phyloP scores from a whole-genome alignment of 495 filamentous ascomycete genomes.

The Aspergillus indologenus region DNA sequence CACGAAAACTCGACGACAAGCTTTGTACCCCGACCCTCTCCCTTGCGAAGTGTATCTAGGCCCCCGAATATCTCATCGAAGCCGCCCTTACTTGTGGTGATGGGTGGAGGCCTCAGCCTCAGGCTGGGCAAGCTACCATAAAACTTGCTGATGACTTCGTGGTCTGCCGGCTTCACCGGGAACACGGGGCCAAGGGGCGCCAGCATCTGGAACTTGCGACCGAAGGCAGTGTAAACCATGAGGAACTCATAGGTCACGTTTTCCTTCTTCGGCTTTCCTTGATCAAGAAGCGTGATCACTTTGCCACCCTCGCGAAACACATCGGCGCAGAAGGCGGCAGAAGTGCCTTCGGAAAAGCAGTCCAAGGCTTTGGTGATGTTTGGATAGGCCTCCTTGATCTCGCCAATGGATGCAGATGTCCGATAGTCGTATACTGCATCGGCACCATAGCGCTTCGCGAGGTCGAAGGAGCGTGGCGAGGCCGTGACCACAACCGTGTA shows the following conservation, averaged over 20 bases:
- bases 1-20: slow-evolving; percentile 9
- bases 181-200: slow-evolving; percentile 24
- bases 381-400: no score
- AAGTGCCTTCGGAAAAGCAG: slow-evolving; percentile 24
- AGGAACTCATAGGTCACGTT: slow-evolving; percentile 17
- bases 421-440: no score
- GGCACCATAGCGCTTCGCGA: no score
- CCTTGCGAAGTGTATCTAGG: slow-evolving; percentile 18
- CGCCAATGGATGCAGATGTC: no score
- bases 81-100: slow-evolving; percentile 11
- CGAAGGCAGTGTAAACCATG: slow-evolving; percentile 21
- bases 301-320: slow-evolving; percentile 11
- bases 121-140: slow-evolving; percentile 12
- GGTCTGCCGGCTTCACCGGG: slow-evolving; percentile 12
- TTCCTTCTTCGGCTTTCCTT: slow-evolving; percentile 10
- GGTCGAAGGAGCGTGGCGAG: no score
- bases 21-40: slow-evolving; percentile 18
- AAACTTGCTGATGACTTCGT: slow-evolving; percentile 15
- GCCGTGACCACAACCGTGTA: no score
- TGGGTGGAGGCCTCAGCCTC: slow-evolving; percentile 14
- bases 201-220: slow-evolving; percentile 18
- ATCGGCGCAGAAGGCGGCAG: slow-evolving; percentile 21
- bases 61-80: slow-evolving; percentile 12
- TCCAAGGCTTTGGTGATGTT: slow-evolving; percentile 21
- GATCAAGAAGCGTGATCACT: slow-evolving; percentile 21